Conservation (phyloP, 306 rosid genomes). For the Astragalus glycyphyllos region DNA sequence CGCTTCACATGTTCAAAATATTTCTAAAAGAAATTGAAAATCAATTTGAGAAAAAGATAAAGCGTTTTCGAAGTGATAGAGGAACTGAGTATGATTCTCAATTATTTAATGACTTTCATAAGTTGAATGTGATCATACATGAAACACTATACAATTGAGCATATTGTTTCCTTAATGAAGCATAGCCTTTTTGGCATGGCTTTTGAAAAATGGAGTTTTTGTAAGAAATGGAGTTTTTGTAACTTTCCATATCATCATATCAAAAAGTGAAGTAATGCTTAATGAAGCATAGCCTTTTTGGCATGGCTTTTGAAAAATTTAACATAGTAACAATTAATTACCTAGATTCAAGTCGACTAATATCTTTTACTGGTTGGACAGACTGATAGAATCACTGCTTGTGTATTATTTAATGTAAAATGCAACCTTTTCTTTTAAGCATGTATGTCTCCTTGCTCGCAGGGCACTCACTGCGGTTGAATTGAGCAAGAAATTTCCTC, state of each 20-base stretch:
- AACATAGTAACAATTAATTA: constrained; percentile 2
- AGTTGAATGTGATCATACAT: too few relatives aligned
- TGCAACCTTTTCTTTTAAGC: constrained; percentile 18
- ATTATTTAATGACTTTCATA: too few relatives aligned
- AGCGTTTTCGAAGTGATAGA: too few relatives aligned
- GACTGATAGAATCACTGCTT: background rate
- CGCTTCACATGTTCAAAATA: too few relatives aligned
- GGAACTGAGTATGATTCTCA: too few relatives aligned
- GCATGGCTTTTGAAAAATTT: constrained; percentile 7
- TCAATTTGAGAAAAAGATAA: too few relatives aligned
- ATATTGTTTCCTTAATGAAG: too few relatives aligned
- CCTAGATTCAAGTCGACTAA: constrained; percentile 25
- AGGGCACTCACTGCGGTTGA: constrained; percentile 86
- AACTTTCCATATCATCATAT: constrained; percentile 25
- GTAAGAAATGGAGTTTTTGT: too few relatives aligned
- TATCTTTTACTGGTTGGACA: constrained; percentile 21
- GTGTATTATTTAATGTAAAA: constrained; percentile 27
- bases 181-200: too few relatives aligned
- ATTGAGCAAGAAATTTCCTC: constrained; percentile 71
- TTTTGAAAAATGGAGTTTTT: too few relatives aligned
- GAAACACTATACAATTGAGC: too few relatives aligned
- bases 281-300: constrained; percentile 17
- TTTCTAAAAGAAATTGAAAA: too few relatives aligned
- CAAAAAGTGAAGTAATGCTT: background rate
- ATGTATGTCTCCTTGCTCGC: constrained; percentile 37